Base-by-base conservation (phyloP, 495 filamentous ascomycete species). In the Talaromyces adpressus region DNA sequence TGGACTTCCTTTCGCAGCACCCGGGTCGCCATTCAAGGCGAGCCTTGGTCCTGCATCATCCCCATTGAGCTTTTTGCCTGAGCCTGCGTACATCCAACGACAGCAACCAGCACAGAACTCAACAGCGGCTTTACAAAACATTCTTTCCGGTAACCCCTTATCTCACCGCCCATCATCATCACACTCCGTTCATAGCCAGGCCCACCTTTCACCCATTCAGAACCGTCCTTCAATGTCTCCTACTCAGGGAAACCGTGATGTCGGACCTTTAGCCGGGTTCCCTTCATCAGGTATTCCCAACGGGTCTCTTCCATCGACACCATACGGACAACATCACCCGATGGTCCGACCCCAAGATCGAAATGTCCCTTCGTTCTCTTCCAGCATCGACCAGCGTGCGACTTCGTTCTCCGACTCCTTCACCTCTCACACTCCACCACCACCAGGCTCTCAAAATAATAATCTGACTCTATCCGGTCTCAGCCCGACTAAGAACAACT, bases 401-500 rank as follows among this genome's bases (percentile, higher is more conserved):
- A 65, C 75, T 30, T 73, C 72, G 61, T 69, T 73, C 66, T 72
- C 75, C 58, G 72, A 75, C 39, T 79, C 77, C 6, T 76, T 77
- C 11, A 72, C 79, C 49, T 76, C 76, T 11, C 80, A 78, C 41
- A 49, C 63, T 67, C 52, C 47, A 39, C n/a, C 68, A 64, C 63
- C 70, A 59, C 66, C 66, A 18, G 77, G 74, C 47, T 75, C 81
- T 64, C 70, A 84, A 80, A 67, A 36, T 22, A 82, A 83, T 60
- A 79, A 41, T 9, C 4, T 89, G 49, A 66, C 78, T 23, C 74
- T 79, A 45, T 87, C 85, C 4, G 90, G 90, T 6, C 73, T 91
- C 39, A 93, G 91, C 18, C 91, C 91, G 4, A 88, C 83, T 47
- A 95, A 95, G 70, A 87, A 91, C 53, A 85, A 91, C 45, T 81